Evolutionary conservation across 148 eudicot genomes (phyloP), one percentile per base, ranked within the genome.

Genomic region (Rhododendron ovatum): DNA sequence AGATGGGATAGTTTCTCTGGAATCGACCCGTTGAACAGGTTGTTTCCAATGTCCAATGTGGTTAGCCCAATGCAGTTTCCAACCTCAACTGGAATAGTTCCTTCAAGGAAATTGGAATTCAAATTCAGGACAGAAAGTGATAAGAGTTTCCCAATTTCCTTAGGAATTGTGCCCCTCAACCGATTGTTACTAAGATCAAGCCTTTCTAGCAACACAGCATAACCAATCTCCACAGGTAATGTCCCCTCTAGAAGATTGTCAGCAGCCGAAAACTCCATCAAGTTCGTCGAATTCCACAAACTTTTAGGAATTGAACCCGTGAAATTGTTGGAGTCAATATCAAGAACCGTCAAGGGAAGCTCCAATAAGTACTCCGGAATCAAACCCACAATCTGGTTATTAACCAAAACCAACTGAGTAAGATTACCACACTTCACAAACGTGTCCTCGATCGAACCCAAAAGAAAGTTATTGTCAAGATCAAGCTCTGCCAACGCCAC

Each of bases 201-300:
- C 69, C 90, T 88, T 63, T 92, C 84, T 17, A 90, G 55, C 5
- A 59, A 11, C 41, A 61, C 90, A 71, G 91, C 87, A 84, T 87
- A 80, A 14, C 94, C 94, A 65, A 92, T 85, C 73, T 89, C 91
- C 12, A 18, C 20, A 14, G 91, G 88, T 35, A 92, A 83, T 10
- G 57, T 35, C 45, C 94, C 94, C 86, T 84, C 89, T 24, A 92
- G 86, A 17, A 51, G 84, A 84, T 92, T 92, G 81, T 79, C 84
- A 13, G 91, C 87, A 59, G 92, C 92, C 7, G 94, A 88, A 84
- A 92, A 89, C 84, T 89, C 94, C 87, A 92, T 85, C 85, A 92
- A 83, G 65, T 55, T 82, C 45, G 3, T 7, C 0, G 90, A 92
- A 59, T 90, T 88, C 92, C 92, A 92, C 12, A 92, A 82, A 83